Evolutionary conservation across 768 basidiomycete species (phyloP).

Genomic region (Naganishia antarctica): DNA sequence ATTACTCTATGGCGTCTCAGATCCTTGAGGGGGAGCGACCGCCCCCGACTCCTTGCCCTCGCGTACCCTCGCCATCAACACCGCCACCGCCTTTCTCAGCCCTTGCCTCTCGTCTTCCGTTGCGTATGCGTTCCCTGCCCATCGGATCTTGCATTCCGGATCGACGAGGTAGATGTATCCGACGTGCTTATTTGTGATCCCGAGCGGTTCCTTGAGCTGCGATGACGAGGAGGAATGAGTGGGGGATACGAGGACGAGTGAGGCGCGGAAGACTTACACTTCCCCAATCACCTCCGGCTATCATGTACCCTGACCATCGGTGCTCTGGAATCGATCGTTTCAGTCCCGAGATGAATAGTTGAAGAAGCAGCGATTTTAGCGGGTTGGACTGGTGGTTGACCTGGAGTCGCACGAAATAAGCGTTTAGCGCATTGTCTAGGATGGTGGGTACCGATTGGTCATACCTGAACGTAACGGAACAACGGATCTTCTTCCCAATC

Average conservation of each 20-base stretch:
- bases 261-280: slow-evolving; percentile 35
- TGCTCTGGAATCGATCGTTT: slow-evolving; percentile 62
- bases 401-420: slow-evolving; percentile 34
- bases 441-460: neutral
- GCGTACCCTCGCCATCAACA: slow-evolving; percentile 43
- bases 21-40: too few relatives aligned
- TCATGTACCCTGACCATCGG: slow-evolving; percentile 49
- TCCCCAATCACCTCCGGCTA: slow-evolving; percentile 46
- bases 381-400: slow-evolving; percentile 93
- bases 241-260: neutral
- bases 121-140: slow-evolving; percentile 87
- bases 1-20: too few relatives aligned
- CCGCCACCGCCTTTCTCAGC: slow-evolving; percentile 57
- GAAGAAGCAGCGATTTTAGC: slow-evolving; percentile 83
- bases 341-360: slow-evolving; percentile 72
- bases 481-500: slow-evolving; percentile 31
- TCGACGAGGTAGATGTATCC: slow-evolving; percentile 92
- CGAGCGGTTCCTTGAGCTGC: slow-evolving; percentile 56
- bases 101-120: slow-evolving; percentile 65
- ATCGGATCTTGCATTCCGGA: slow-evolving; percentile 73
- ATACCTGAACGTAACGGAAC: slow-evolving; percentile 47
- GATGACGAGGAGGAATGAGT: neutral
- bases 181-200: slow-evolving; percentile 81
- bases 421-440: neutral
- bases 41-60: slow-evolving; percentile 8